A percentile compares a stretch with the other conserved stretches of the same genome.
These are phyloP conservation scores for Lodderomyces elongisporus DNA, from an alignment of 1,139 yeast genomes.

Conservation along the genomic window DNA sequence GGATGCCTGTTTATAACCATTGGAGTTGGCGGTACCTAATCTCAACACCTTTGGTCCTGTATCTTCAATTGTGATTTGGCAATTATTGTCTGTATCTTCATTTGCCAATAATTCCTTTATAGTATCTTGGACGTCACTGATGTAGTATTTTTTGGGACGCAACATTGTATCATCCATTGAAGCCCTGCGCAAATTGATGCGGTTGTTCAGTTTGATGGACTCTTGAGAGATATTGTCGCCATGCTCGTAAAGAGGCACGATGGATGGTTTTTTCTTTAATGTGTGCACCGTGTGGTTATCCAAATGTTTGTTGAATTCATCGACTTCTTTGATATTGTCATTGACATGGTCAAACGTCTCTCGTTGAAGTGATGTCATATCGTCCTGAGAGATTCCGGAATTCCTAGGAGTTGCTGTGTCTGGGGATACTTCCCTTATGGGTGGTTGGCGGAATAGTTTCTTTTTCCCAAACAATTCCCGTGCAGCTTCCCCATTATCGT, in stretches of 20 bases:
- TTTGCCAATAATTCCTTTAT: conserved; percentile 60
- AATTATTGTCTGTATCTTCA: conserved; percentile 85
- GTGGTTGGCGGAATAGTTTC: not conserved
- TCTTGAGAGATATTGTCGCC: conserved; percentile 2
- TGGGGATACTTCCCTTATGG: conserved; percentile 1
- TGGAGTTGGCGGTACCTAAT: conserved; percentile 79
- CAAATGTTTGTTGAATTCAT: not conserved
- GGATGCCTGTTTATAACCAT: conserved; percentile 68
- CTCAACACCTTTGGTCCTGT: conserved; percentile 86
- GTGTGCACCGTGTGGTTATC: not conserved
- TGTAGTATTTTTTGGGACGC: conserved; percentile 55
- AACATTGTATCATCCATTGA: conserved; percentile 57
- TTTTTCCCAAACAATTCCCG: not conserved
- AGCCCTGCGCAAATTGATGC: conserved; percentile 44
- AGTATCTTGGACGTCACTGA: conserved; percentile 71
- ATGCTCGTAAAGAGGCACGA: conserved; percentile 29
- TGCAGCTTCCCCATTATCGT: conserved; percentile 4
- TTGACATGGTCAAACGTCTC: not conserved
- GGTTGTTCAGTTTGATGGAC: conserved; percentile 7
- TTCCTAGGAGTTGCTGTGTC: not conserved
- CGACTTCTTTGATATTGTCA: not conserved
- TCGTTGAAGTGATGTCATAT: not conserved
- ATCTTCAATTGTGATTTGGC: conserved; percentile 88
- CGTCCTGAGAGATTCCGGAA: not conserved
- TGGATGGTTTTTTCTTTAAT: conserved; percentile 23